Evolutionary conservation across 768 basidiomycete genomes (phyloP).

Genomic region (Termitomyces sp.): DNA sequence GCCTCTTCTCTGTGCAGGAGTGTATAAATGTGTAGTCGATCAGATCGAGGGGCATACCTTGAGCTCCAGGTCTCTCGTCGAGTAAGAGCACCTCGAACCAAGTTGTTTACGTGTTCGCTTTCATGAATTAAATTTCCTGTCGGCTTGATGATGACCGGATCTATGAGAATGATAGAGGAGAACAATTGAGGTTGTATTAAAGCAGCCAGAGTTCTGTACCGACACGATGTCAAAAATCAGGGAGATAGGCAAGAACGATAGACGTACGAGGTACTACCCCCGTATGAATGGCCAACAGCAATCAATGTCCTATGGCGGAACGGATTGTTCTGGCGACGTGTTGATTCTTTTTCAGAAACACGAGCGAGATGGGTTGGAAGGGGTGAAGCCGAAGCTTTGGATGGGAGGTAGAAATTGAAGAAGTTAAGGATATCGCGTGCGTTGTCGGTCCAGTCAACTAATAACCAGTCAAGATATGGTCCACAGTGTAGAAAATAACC

Average conservation of each 20-base stretch:
- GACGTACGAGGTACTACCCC: slow-evolving; percentile 74
- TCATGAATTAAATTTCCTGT: slow-evolving; percentile 10
- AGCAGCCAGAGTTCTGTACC: slow-evolving; percentile 50
- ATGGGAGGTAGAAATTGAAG: slow-evolving; percentile 64
- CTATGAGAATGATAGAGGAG: slow-evolving; percentile 68
- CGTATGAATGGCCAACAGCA: slow-evolving; percentile 81
- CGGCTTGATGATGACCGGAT: slow-evolving; percentile 63
- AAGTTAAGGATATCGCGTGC: slow-evolving; percentile 79
- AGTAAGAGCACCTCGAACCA: slow-evolving; percentile 47
- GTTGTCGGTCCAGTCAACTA: slow-evolving; percentile 80
- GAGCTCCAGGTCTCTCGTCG: slow-evolving; percentile 67
- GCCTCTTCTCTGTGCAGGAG: slow-evolving; percentile 56
- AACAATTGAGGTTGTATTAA: slow-evolving; percentile 65
- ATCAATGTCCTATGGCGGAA: slow-evolving; percentile 56
- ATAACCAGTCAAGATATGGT: neutral
- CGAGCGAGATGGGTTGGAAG: slow-evolving; percentile 57
- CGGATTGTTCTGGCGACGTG: slow-evolving; percentile 43
- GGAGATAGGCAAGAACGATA: neutral
- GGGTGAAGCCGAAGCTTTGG: slow-evolving; percentile 23
- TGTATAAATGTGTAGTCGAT: neutral
- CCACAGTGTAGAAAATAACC: neutral
- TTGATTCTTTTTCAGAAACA: slow-evolving; percentile 41
- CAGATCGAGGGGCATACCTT: slow-evolving; percentile 33
- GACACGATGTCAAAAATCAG: neutral
- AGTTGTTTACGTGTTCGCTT: slow-evolving; percentile 16